Base-by-base conservation (phyloP, 257 asterid species). In the Jasminum sambac region DNA sequence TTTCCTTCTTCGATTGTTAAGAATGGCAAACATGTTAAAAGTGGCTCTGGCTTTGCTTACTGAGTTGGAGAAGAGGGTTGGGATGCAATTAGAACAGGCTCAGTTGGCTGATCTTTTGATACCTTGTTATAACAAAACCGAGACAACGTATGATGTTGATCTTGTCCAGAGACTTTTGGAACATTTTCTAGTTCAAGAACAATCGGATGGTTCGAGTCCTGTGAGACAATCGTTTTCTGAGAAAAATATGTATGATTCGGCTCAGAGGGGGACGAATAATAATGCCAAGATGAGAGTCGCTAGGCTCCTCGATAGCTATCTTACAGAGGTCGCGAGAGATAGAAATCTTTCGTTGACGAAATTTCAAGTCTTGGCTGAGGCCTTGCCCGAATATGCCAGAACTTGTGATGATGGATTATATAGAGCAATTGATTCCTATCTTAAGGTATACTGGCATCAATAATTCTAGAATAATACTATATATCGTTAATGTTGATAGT, bases 71-170 rank as follows among this genome's bases (percentile, higher is more conserved):
- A 93, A 93, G 69, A 83, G 95, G 17, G 97, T 90, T 0, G 98
- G 98, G 64, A 93, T 93, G 98, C 97, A 90, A 66, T 83, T 93
- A 37, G 98, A 93, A 52, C 96, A 93, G 76, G 98, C 98, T 0
- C 75, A 88, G 0, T 68, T 90, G 79, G 77, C 83, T 10, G 98
- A 93, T 74, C 92, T 93, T 1, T 84, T 89, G 34, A 87, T 93
- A 19, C 97, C 96, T 8, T 78, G 85, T 34, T 93, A 87, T 74
- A 79, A 58, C 80, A 89, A 85, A 69, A 80, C 62, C 30, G 97
- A 89, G 66, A 87, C 97, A 0, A 55, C 79, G 76, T 89, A 89
- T 3, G 96, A 93, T 69, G 95, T 93, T 9, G 97, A 93, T 75
- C 88, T 93, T 1, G 96, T 90, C 9, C 98, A 93, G 82, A 89